phyloP scores from a whole-genome alignment of 345 rosid species.

The Salix arbutifolia region DNA sequence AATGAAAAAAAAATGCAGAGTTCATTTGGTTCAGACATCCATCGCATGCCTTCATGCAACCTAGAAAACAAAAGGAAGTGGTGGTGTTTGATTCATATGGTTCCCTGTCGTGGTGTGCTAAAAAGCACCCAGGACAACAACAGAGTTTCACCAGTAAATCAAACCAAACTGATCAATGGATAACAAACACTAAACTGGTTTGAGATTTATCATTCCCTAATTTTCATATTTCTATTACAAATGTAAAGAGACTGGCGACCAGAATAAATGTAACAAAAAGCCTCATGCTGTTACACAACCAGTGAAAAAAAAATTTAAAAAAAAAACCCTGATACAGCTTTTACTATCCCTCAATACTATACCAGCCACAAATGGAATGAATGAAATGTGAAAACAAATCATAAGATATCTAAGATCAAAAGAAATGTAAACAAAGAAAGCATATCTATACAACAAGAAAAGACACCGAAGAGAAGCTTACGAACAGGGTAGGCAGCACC shows the following conservation, averaged over 20 bases:
- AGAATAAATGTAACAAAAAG: not conserved
- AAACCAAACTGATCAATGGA: not conserved
- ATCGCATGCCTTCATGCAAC: too few species aligned
- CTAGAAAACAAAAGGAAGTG: too few species aligned
- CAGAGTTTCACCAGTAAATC: not conserved
- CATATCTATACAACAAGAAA: slow-evolving; percentile 16
- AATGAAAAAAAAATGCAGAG: too few species aligned
- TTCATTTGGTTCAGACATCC: too few species aligned
- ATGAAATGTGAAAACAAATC: slow-evolving; percentile 2
- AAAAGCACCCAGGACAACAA: too few species aligned
- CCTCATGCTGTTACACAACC: not conserved
- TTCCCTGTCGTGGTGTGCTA: too few species aligned
- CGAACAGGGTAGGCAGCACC: slow-evolving; percentile 57
- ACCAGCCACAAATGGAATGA: slow-evolving; percentile 35
- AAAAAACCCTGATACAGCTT: not conserved
- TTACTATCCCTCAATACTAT: not conserved
- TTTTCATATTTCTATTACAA: not conserved
- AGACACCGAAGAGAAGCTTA: slow-evolving; percentile 18
- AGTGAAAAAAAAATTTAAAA: not conserved
- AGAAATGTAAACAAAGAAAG: slow-evolving; percentile 3
- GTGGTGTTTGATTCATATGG: too few species aligned
- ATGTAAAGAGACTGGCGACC: not conserved
- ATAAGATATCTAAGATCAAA: not conserved
- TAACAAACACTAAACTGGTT: not conserved
- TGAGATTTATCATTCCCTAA: not conserved